Conservation (phyloP, 495 filamentous ascomycete species). For the Xylona heveae region DNA sequence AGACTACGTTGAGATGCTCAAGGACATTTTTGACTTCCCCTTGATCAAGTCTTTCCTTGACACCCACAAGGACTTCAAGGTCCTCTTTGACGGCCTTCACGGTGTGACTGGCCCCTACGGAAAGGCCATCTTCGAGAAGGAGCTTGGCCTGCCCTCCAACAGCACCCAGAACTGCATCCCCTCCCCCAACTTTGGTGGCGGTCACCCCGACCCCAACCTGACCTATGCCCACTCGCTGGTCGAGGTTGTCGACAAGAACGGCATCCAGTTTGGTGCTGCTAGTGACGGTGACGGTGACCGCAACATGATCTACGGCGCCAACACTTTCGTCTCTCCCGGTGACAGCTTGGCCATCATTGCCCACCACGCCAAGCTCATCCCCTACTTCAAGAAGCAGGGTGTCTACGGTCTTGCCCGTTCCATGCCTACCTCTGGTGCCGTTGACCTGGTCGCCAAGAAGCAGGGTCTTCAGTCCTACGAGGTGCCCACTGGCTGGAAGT, state of each 20-base stretch:
- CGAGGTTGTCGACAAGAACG: constrained; percentile 74
- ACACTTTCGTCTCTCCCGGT: constrained; percentile 88
- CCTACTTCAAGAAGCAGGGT: constrained; percentile 93
- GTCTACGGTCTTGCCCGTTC: constrained; percentile 86
- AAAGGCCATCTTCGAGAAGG: constrained; percentile 80
- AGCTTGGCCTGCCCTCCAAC: constrained; percentile 54
- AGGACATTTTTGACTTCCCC: constrained; percentile 93
- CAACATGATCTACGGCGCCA: constrained; percentile 99
- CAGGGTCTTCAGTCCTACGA: constrained; percentile 87
- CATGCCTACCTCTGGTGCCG: constrained; percentile 91
- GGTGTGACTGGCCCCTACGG: constrained; percentile 95
- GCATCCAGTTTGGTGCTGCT: constrained; percentile 87
- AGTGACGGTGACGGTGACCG: constrained; percentile 94
- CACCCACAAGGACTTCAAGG: constrained; percentile 76
- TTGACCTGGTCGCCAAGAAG: constrained; percentile 85
- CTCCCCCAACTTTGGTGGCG: constrained; percentile 83
- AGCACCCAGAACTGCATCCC: constrained; percentile 90
- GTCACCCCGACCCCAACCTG: constrained; percentile 93
- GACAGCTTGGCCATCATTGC: constrained; percentile 96
- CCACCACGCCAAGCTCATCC: constrained; percentile 84
- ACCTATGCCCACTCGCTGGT: constrained; percentile 96
- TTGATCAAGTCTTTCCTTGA: constrained; percentile 84
- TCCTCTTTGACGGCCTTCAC: constrained; percentile 83
- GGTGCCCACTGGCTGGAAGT: constrained; percentile 98
- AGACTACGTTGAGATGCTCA: constrained; percentile 89